A percentile compares a stretch with the other conserved stretches of the same genome.
Evolutionary conservation across 306 rosid genomes (phyloP).

Genomic region (Pyrus betulifolia): DNA sequence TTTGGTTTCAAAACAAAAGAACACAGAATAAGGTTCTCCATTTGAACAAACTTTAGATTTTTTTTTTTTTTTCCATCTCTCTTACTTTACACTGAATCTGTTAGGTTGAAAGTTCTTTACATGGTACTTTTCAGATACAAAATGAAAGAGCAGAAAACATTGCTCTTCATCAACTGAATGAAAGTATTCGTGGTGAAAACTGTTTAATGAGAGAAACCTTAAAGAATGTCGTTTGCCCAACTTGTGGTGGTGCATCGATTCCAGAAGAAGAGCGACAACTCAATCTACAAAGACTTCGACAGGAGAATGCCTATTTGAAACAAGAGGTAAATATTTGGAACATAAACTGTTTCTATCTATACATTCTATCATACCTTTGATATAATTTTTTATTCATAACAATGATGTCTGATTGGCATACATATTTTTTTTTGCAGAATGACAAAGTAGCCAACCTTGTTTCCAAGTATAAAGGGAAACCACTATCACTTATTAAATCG

Average conservation of each 20-base stretch:
- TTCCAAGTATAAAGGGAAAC: conserved; percentile 28
- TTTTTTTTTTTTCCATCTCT: background rate
- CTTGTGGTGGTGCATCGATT: conserved; percentile 55
- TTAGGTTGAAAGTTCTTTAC: background rate
- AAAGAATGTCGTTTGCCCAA: conserved; percentile 32
- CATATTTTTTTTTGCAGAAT: conserved; percentile 27
- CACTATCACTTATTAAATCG: conserved; percentile 22
- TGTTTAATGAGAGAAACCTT: conserved; percentile 35
- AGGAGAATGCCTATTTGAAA: conserved; percentile 39
- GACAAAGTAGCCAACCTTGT: conserved; percentile 29
- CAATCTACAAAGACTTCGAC: conserved; percentile 22
- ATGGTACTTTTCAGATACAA: conserved; percentile 28
- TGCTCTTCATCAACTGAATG: conserved; percentile 49
- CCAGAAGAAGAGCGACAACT: conserved; percentile 23
- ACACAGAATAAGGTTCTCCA: conserved; percentile 54
- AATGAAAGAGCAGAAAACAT: conserved; percentile 37
- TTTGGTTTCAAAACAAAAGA: conserved; percentile 69
- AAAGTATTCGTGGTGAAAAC: conserved; percentile 48
- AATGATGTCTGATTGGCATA: background rate
- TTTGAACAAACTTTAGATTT: background rate
- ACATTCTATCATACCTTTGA: too few species aligned
- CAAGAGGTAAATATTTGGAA: conserved; percentile 32
- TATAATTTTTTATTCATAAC: background rate
- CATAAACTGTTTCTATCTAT: background rate
- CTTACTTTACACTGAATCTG: background rate